Conservation (phyloP, 495 filamentous ascomycete genomes). For the Collariella sp. region DNA sequence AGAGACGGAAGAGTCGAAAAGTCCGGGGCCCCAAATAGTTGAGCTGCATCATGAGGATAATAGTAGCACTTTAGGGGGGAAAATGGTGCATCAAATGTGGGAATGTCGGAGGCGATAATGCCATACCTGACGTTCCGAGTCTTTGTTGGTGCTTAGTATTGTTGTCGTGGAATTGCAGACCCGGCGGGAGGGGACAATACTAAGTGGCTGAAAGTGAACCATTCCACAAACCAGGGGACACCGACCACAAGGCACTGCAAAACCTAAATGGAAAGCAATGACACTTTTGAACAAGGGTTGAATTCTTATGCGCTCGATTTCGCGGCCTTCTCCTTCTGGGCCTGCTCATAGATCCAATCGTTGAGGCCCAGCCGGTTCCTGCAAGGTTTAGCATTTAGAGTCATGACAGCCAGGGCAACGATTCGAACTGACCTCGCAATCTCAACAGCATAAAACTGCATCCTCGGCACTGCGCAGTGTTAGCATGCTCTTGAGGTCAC, state of each 20-base stretch:
- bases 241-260: not conserved
- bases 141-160: constrained; percentile 26
- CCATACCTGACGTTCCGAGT: not conserved
- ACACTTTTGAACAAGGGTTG: not conserved
- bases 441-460: constrained; percentile 98
- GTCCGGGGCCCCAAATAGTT: too few species aligned
- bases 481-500: constrained; percentile 5
- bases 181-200: constrained; percentile 15
- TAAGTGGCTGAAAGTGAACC: constrained; percentile 18
- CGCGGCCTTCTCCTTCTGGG: constrained; percentile 28
- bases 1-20: too few species aligned
- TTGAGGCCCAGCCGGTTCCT: constrained; percentile 85
- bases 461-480: constrained; percentile 54
- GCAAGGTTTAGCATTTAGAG: constrained; percentile 58
- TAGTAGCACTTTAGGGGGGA: not conserved
- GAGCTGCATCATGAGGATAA: not conserved
- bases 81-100: not conserved
- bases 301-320: constrained; percentile 13
- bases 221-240: not conserved
- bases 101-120: not conserved
- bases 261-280: not conserved
- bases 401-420: constrained; percentile 10
- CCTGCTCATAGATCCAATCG: constrained; percentile 89
- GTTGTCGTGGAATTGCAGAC: constrained; percentile 4
- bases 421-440: constrained; percentile 58